Base-by-base conservation (phyloP, 2,329 filamentous ascomycete genomes). In the Curvularia eragrostidis region DNA sequence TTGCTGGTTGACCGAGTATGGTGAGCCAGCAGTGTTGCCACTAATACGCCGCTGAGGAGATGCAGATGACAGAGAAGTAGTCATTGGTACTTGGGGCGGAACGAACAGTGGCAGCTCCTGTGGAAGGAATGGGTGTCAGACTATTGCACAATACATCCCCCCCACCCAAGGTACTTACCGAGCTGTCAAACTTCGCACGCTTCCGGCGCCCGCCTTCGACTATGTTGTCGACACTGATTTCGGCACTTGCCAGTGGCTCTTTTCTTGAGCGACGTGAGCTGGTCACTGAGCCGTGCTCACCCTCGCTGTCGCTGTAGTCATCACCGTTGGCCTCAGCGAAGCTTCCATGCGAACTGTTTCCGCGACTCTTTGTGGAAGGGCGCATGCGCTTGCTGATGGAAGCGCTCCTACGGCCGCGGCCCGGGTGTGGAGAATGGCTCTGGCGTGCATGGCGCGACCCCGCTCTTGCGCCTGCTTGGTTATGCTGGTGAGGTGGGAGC, bases 161-260 rank as follows among this genome's bases (percentile, higher is more conserved):
- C 21, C 47, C 54, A 42, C 42, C 57, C 46, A 52, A 42, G 63
- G 44, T 54, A 84, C 94, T 88, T 89, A 98, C 94, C 79, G 94
- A 97, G 82, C 94, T 98, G 78, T 98, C 94, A 80, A 89, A 89
- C 79, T 97, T 97, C 70, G 94, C 91, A 73, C 93, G 88, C 83
- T 98, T 97, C 75, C 95, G 89, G 78, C 95, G 89, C 66, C 94
- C 93, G 73, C 96, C 95, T 79, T 98, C 94, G 61, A 99, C 91
- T 77, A 99, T 98, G 76, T 99, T 99, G 69, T 97, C 93, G 67
- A 97, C 87, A 76, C 94, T 98, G 73, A 99, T 99, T 69, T 99
- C 95, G 15, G 95, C 96, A 75, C 92, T 97, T 48, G 91, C 93
- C 70, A 97, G 87, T 64, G 92, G 90, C 71, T 97, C 93, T 64